These are phyloP conservation scores for Talaromyces sp. DNA, from an alignment of 2,329 filamentous ascomycete species.

Conservation along the genomic window DNA sequence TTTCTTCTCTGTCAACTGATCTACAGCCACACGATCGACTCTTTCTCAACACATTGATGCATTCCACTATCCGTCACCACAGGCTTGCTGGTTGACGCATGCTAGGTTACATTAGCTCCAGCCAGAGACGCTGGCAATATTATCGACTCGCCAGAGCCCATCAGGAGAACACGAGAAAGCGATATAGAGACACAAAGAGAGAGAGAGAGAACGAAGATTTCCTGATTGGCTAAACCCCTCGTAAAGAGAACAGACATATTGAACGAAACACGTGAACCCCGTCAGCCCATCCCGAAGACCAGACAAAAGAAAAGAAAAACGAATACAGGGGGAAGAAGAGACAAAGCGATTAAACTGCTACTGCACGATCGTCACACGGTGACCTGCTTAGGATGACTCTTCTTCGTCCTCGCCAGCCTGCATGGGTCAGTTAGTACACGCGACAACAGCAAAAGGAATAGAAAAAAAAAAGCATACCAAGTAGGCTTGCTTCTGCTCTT, in stretches of 20 bases:
- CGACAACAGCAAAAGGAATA: background rate
- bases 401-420: slow-evolving; percentile 9
- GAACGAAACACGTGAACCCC: slow-evolving; percentile 11
- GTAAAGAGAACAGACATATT: slow-evolving; percentile 4
- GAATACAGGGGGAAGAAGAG: slow-evolving; percentile 2
- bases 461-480: slow-evolving; percentile 54
- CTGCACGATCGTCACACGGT: slow-evolving; percentile 8
- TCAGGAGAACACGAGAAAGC: background rate
- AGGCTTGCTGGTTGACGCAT: background rate
- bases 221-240: slow-evolving; percentile 10
- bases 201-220: slow-evolving; percentile 9
- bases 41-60: background rate
- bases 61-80: background rate
- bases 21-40: background rate
- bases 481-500: slow-evolving; percentile 95
- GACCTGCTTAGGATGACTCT: slow-evolving; percentile 9
- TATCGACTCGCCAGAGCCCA: background rate
- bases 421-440: background rate
- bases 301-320: slow-evolving; percentile 6
- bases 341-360: slow-evolving; percentile 2
- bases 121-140: background rate
- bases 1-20: background rate
- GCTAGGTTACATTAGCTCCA: background rate
- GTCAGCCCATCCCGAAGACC: slow-evolving; percentile 12
- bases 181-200: background rate